These are phyloP conservation scores for Saccharomyces eubayanus DNA, from an alignment of 805 yeast genomes.

Conservation along the genomic window DNA sequence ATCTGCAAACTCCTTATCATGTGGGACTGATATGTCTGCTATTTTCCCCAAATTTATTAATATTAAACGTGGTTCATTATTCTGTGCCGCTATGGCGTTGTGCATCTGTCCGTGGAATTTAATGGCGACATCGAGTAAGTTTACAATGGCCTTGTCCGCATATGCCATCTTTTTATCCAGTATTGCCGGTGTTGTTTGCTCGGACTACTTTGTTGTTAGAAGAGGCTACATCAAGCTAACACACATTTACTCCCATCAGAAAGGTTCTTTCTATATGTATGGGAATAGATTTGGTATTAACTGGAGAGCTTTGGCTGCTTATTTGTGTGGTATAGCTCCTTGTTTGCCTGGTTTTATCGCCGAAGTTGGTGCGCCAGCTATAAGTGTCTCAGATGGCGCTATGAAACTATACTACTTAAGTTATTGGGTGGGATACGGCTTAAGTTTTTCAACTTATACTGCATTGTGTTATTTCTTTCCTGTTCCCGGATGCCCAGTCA, in stretches of 20 bases:
- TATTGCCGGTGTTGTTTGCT: conserved; percentile 61
- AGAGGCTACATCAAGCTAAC: conserved; percentile 55
- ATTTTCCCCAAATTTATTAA: conserved; percentile 51
- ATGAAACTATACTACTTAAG: conserved; percentile 57
- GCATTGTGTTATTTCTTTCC: conserved; percentile 48
- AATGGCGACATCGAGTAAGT: conserved; percentile 52
- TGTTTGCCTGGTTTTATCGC: conserved; percentile 34
- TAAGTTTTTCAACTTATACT: conserved; percentile 49
- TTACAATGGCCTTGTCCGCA: conserved; percentile 68
- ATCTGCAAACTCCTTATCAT: conserved; percentile 55
- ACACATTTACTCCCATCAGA: conserved; percentile 47
- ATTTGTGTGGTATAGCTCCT: conserved; percentile 32
- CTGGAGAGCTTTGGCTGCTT: conserved; percentile 75
- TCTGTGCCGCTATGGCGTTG: conserved; percentile 61
- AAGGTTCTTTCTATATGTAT: conserved; percentile 40
- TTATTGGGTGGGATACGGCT: conserved; percentile 66
- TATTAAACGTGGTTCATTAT: conserved; percentile 52
- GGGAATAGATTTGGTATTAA: conserved; percentile 52
- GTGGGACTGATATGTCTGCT: conserved; percentile 50
- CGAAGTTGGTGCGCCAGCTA: conserved; percentile 49
- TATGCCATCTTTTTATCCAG: conserved; percentile 73
- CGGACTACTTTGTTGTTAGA: conserved; percentile 55
- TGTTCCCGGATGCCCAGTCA: conserved; percentile 34
- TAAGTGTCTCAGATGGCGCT: conserved; percentile 64
- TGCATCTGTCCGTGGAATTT: conserved; percentile 76